Percentiles rank a stretch among this genome's conserved stretches.
Evolutionary conservation across 2,329 filamentous ascomycete genomes (phyloP).

Genomic region (Pestalotiopsis fici): DNA sequence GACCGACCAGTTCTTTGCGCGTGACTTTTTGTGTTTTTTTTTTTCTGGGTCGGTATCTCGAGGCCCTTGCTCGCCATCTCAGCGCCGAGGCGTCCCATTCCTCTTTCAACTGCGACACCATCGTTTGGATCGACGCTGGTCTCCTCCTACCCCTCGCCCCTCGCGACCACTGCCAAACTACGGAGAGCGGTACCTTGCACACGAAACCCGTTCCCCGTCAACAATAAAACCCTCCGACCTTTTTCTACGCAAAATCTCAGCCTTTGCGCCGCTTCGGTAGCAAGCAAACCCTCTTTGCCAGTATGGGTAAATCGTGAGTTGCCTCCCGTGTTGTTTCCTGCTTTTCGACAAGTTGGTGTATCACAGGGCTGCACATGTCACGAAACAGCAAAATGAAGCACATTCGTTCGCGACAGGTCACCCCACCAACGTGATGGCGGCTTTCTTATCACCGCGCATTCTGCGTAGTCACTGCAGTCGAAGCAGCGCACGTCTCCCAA

Average conservation of each 20-base stretch:
- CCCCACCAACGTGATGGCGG: not conserved
- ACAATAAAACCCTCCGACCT: no score
- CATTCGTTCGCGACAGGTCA: not conserved
- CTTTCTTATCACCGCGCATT: not conserved
- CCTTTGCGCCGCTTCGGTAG: not conserved
- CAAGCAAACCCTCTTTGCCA: slow-evolving; percentile 6
- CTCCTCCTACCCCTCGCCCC: not conserved
- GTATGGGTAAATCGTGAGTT: slow-evolving; percentile 11
- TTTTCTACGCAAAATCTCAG: not conserved
- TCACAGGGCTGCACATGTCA: not conserved
- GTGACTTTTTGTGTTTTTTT: not conserved
- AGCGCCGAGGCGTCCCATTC: not conserved
- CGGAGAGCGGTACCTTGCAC: not conserved
- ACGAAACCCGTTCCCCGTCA: not conserved
- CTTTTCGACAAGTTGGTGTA: not conserved
- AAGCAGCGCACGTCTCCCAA: not conserved
- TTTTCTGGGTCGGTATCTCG: not conserved
- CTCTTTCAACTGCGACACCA: not conserved
- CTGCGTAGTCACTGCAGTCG: not conserved
- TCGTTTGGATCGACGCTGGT: not conserved
- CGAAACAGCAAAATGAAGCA: not conserved
- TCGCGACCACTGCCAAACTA: not conserved
- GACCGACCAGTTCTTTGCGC: not conserved
- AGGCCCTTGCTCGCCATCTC: not conserved
- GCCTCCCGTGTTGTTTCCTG: not conserved